Evolutionary conservation across 1,284 basidiomycete genomes (phyloP).

Genomic region (Rhodotorula mucilaginosa): DNA sequence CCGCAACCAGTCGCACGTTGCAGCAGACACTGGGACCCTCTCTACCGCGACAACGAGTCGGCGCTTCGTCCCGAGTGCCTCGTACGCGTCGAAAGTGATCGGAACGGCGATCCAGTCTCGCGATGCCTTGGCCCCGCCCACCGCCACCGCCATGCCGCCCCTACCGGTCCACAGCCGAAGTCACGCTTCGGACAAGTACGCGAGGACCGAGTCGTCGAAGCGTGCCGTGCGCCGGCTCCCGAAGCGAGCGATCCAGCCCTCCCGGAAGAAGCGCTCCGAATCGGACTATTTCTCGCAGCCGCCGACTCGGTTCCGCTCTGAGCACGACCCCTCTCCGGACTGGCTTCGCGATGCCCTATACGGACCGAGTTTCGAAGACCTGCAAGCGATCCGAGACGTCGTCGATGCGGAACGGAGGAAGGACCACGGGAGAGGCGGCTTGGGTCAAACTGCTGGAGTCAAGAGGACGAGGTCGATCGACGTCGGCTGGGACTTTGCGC

Average conservation of each 20-base stretch:
- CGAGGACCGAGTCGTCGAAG: too few species aligned
- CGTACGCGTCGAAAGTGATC: neutral
- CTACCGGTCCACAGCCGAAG: too few species aligned
- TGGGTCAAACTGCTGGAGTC: neutral
- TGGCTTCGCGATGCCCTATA: neutral
- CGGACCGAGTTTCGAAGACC: neutral
- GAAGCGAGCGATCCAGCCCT: neutral
- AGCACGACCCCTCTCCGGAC: neutral
- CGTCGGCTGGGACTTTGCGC: neutral
- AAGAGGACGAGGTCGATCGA: neutral
- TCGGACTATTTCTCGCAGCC: neutral
- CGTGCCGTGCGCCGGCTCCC: neutral
- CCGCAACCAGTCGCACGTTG: too few species aligned
- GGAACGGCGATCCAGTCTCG: neutral
- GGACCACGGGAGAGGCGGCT: too few species aligned
- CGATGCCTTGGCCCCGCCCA: neutral
- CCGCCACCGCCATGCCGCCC: neutral
- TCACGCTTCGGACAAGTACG: too few species aligned
- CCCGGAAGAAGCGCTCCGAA: neutral
- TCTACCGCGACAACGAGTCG: too few species aligned
- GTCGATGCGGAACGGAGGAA: neutral
- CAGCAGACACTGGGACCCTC: too few species aligned
- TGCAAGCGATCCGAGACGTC: neutral
- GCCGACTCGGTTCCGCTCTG: neutral
- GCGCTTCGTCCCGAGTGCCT: neutral